phyloP scores from a whole-genome alignment of 202 grass and related monocot species.

The Elaeis oleifera region DNA sequence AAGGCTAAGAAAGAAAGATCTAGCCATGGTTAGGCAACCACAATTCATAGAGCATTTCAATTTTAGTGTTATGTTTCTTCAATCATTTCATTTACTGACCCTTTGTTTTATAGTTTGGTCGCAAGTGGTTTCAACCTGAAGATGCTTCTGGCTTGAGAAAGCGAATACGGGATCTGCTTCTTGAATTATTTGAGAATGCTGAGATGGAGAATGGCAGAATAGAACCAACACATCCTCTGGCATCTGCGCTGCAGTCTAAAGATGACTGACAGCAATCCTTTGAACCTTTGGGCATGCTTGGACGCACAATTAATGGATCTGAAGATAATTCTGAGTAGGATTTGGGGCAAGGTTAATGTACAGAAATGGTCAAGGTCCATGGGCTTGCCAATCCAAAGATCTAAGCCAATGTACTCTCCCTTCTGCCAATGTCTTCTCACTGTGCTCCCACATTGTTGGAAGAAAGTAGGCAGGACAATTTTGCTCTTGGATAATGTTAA shows the following conservation, averaged over 20 bases:
- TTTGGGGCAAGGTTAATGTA: too few relatives aligned
- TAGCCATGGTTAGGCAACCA: constrained; percentile 34
- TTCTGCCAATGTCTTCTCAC: too few relatives aligned
- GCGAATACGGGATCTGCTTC: constrained; percentile 43
- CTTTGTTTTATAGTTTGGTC: constrained; percentile 48
- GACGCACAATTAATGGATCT: too few relatives aligned
- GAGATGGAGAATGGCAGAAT: constrained; percentile 20
- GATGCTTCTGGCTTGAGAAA: constrained; percentile 69
- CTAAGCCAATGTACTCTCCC: too few relatives aligned
- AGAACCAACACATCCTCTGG: constrained; percentile 6
- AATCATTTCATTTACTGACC: constrained; percentile 1
- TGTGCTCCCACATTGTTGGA: too few relatives aligned
- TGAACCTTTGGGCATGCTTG: not conserved
- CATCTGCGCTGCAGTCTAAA: constrained; percentile 9
- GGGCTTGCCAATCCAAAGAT: too few relatives aligned
- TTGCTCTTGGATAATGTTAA: too few relatives aligned
- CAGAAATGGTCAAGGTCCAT: too few relatives aligned
- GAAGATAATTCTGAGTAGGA: too few relatives aligned
- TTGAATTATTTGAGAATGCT: constrained; percentile 39
- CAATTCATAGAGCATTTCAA: too few relatives aligned
- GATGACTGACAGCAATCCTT: not conserved
- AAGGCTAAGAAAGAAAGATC: constrained; percentile 58
- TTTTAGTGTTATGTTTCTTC: not conserved
- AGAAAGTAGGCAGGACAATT: too few relatives aligned
- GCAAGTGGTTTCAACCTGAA: constrained; percentile 60